These are phyloP conservation scores for Citrus maxima DNA, from an alignment of 345 rosid species.

Conservation along the genomic window DNA sequence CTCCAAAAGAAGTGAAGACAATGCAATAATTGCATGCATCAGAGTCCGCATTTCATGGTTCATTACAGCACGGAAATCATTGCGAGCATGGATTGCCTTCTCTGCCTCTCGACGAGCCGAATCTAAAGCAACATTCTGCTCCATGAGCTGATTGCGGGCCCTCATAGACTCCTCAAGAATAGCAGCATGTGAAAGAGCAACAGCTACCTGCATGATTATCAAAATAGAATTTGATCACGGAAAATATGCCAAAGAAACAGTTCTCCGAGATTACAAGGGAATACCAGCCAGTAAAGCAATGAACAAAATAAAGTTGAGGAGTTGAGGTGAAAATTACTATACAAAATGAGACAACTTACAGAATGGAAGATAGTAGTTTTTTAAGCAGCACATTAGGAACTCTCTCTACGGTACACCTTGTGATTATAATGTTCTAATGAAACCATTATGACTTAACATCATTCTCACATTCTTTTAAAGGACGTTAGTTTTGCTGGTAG, in stretches of 20 bases:
- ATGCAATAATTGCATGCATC: constrained; percentile 81
- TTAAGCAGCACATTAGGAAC: background rate
- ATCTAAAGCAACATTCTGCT: constrained; percentile 76
- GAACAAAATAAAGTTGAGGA: background rate
- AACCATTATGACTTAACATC: background rate
- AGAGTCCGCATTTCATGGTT: constrained; percentile 98
- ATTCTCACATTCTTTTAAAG: background rate
- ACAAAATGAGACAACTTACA: background rate
- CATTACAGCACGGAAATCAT: constrained; percentile 95
- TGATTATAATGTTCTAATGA: background rate
- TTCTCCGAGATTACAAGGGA: background rate
- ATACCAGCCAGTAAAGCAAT: background rate
- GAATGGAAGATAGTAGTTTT: background rate
- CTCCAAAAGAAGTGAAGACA: constrained; percentile 87
- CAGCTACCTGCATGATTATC: constrained; percentile 65
- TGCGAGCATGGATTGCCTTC: constrained; percentile 84
- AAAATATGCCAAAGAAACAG: background rate
- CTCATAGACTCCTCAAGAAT: constrained; percentile 90
- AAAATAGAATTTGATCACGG: constrained; percentile 7
- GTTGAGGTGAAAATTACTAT: background rate
- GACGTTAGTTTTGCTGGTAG: background rate
- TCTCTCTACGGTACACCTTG: background rate
- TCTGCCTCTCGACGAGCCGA: constrained; percentile 89
- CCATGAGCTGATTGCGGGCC: constrained; percentile 81
- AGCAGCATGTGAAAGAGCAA: constrained; percentile 97